Percentiles rank a stretch among this genome's conserved stretches.
phyloP scores from a whole-genome alignment of 2,329 filamentous ascomycete genomes.

The Pseudogymnoascus verrucosus region DNA sequence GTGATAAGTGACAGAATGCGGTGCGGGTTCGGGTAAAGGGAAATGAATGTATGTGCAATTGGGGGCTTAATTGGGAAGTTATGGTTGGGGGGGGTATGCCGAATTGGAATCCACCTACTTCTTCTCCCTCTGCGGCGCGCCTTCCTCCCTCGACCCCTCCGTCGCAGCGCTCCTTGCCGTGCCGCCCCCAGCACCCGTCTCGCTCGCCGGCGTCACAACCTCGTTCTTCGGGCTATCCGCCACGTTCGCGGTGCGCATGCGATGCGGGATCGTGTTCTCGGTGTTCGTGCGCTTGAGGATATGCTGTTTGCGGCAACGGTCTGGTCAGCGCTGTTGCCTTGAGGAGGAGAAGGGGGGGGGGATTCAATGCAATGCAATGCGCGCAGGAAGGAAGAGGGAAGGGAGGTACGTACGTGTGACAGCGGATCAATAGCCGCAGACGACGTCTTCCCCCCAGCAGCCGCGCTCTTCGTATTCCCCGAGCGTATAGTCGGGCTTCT shows the following conservation, averaged over 20 bases:
- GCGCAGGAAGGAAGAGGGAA: background rate
- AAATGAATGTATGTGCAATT: background rate
- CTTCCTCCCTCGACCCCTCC: constrained; percentile 23
- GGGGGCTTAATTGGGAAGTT: background rate
- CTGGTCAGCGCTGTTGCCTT: background rate
- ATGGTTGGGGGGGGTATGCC: background rate
- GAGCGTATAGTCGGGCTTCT: background rate
- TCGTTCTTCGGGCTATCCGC: constrained; percentile 45
- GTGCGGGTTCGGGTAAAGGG: background rate
- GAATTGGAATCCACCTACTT: constrained; percentile 42
- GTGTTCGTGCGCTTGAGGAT: constrained; percentile 62
- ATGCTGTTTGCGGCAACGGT: constrained; percentile 28
- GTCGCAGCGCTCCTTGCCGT: constrained; percentile 31
- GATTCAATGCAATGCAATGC: background rate
- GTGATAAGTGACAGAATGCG: background rate
- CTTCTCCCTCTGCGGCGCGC: constrained; percentile 46
- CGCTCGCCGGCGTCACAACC: constrained; percentile 8
- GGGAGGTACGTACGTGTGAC: constrained; percentile 50
- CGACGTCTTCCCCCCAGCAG: background rate
- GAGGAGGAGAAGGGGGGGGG: background rate
- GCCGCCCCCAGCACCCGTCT: constrained; percentile 27
- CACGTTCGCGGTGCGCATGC: constrained; percentile 42
- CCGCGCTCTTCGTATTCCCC: background rate
- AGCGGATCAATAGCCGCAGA: constrained; percentile 54
- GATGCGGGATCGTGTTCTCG: constrained; percentile 45